Evolutionary conservation across 176 grass and related monocot species (phyloP).

Genomic region (Metroxylon sagu): DNA sequence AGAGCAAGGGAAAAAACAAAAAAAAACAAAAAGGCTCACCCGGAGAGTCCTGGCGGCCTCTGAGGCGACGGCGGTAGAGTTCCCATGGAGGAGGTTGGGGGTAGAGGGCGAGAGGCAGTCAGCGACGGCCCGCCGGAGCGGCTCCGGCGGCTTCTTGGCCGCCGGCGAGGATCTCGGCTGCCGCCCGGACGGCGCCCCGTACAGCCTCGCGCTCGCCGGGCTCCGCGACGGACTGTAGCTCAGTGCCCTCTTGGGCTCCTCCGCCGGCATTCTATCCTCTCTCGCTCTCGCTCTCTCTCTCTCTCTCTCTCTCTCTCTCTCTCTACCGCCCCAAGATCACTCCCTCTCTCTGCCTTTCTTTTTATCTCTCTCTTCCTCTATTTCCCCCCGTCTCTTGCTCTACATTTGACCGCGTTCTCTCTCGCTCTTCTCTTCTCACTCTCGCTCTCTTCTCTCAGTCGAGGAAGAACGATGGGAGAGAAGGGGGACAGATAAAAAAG

Average conservation of each 20-base stretch:
- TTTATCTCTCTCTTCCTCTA: too few species aligned
- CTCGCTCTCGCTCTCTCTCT: slow-evolving; percentile 6
- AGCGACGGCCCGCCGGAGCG: slow-evolving; percentile 69
- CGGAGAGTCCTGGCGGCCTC: slow-evolving; percentile 77
- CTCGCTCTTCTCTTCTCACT: not conserved
- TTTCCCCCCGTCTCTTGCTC: too few species aligned
- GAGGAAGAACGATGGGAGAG: not conserved
- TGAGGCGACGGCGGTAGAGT: slow-evolving; percentile 37
- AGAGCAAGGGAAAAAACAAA: not conserved
- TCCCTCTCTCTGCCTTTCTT: too few species aligned
- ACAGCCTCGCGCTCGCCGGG: slow-evolving; percentile 35
- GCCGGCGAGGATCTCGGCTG: slow-evolving; percentile 21
- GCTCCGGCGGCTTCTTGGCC: slow-evolving; percentile 72
- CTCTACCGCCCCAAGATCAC: not conserved
- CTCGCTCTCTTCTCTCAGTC: slow-evolving; percentile 5
- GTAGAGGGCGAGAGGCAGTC: slow-evolving; percentile 86
- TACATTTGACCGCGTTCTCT: not conserved
- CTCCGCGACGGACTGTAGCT: slow-evolving; percentile 29
- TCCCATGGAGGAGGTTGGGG: slow-evolving; percentile 53
- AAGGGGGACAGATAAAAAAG: not conserved
- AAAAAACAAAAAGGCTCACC: slow-evolving; percentile 26
- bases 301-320: not conserved
- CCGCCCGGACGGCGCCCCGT: slow-evolving; percentile 29
- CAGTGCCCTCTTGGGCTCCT: slow-evolving; percentile 38
- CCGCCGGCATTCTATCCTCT: slow-evolving; percentile 38